Evolutionary conservation across 805 yeast genomes (phyloP), one percentile per base, ranked within the genome.

Genomic region (Saturnispora ahearnii): DNA sequence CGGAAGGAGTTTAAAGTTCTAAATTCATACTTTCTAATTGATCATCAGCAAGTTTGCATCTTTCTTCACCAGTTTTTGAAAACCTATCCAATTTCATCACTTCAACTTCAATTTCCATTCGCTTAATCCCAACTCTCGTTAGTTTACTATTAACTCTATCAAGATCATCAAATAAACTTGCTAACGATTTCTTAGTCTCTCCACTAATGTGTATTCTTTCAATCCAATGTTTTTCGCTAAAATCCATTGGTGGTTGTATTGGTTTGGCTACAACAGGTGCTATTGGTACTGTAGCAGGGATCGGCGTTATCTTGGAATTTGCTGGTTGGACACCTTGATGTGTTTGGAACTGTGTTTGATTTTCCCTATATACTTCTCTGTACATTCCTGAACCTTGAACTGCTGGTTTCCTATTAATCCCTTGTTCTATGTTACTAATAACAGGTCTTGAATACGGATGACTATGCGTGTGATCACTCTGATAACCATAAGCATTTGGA

Each of bases 1-100:
- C 9, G 21, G 18, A 15, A 11, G 21, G 15, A 38, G n/a, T 30
- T 41, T 42, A 18, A 34, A 49, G 41, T 38, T 36, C 37, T 51
- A 70, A 70, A 24, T 74, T 64, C 62, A 77, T 67, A 51, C 75
- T 76, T 53, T 76, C 81, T 41, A 77, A 62, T 55, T 74, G 75
- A 53, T 77, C 81, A 41, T 64, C 73, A 31, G 61, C 57, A 30
- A 65, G 45, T 24, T 57, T 54, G 26, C 60, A 54, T 32, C 59
- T 54, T 15, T 55, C 52, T 15, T 60, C 65, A 38, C 64, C 69
- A 40, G 57, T 57, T 30, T 50, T 52, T 11, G 57, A 46, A 26
- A 62, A 49, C 34, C 69, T 53, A 12, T 55, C 52, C 34, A 55
- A 56, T 43, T 59, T 55, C 37, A 57, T 57, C 41, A 59, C 62